Evolutionary conservation across 1,284 basidiomycete genomes (phyloP), one percentile per base, ranked within the genome.

Genomic region (Cryptococcus sp.): DNA sequence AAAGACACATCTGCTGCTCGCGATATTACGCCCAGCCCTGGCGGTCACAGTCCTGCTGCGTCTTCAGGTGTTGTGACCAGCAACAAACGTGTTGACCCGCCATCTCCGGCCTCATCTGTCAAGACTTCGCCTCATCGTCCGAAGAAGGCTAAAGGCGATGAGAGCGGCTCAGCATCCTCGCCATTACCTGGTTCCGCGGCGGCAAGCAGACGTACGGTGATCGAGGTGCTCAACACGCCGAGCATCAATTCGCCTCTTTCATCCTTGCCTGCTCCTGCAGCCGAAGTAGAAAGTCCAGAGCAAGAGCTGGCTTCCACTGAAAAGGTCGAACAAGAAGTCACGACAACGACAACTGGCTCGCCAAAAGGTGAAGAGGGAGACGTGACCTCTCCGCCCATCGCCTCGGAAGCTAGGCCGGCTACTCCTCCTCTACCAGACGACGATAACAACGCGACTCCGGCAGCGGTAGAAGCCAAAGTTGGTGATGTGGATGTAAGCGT

Each of bases 151-250:
- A 66, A 68, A 59, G 66, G 58, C 20, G 61, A 68, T 46, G 63
- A 54, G 29, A 51, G 50, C 19, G 52, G 57, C 6, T 55, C 58
- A 6, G 41, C 22, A 2, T 19, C n/a, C n/a, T 44, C 41, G 8
- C 41, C 41, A 8, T 6, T 44, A 1, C 57, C 64, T n/a, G 45
- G 56, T 19, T 20, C 45, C 4, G 59, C 58, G 16, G 58, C 61
- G 7, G 46, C 56, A 25, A 53, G 55, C 0, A 19, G 50, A 13
- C 58, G 66, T 37, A 75, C 67, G 16, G 65, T 76, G 40, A 76
- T 76, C 38, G 76, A 77, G 54, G 76, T 77, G 10, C 65, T 77
- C 11, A 77, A 77, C 54, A 60, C 68, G 7, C 67, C 70, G 8
- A 62, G 66, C 11, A 65, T 70, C 39, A 61, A 61, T 16, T 57